Percentiles rank a stretch among this genome's conserved stretches.
Evolutionary conservation across 257 asterid species (phyloP).

Genomic region (Solanum etuberosum): DNA sequence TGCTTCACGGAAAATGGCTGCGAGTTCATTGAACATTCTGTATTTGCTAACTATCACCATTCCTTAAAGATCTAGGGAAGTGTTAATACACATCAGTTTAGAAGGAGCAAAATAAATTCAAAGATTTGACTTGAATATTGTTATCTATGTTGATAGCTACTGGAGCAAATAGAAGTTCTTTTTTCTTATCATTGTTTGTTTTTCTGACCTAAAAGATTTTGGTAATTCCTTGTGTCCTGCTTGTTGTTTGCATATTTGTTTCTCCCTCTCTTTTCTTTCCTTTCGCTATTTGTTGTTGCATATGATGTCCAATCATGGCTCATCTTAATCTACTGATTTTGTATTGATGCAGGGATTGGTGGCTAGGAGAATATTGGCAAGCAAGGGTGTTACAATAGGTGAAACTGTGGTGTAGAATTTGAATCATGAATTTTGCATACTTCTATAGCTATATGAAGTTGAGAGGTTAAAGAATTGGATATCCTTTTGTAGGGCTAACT

Average conservation of each 20-base stretch:
- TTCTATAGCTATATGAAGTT: constrained; percentile 1
- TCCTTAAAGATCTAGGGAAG: background rate
- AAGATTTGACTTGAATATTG: background rate
- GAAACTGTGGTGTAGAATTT: constrained; percentile 10
- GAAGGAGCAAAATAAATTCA: background rate
- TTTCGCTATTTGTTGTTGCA: background rate
- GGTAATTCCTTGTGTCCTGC: background rate
- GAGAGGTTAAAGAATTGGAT: constrained; percentile 4
- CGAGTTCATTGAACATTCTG: background rate
- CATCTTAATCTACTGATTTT: background rate
- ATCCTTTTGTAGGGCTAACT: constrained; percentile 15
- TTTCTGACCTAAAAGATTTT: background rate
- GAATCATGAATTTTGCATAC: constrained; percentile 18
- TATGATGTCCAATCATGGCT: background rate
- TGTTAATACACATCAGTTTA: background rate
- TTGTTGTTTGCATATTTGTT: background rate
- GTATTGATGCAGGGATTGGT: constrained; percentile 4
- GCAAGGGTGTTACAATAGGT: background rate
- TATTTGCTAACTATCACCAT: background rate
- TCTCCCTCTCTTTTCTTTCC: background rate
- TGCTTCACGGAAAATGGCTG: background rate
- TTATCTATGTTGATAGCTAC: background rate
- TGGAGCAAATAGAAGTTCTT: background rate
- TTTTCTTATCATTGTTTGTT: background rate
- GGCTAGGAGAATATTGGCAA: constrained; percentile 5